phyloP scores from a whole-genome alignment of 2,329 filamentous ascomycete genomes.

The Beauveria pseudobassiana region DNA sequence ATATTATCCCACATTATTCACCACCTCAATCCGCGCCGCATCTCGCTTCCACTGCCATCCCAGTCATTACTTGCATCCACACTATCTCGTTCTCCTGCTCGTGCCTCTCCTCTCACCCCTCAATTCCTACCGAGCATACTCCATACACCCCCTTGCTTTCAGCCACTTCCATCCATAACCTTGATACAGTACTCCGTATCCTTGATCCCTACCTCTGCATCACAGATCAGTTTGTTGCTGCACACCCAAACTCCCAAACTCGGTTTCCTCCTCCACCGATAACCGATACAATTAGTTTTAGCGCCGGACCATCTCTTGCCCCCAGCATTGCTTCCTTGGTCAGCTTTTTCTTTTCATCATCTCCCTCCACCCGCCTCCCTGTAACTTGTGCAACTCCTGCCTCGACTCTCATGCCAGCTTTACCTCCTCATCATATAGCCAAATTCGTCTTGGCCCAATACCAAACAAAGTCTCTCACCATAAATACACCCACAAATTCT shows the following conservation, averaged over 20 bases:
- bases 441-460: not conserved
- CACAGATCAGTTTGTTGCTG: not conserved
- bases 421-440: not conserved
- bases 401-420: not conserved
- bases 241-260: not conserved
- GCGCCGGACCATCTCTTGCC: not conserved
- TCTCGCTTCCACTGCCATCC: not conserved
- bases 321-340: conserved; percentile 8
- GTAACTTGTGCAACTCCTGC: not conserved
- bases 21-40: not conserved
- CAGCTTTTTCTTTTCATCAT: conserved; percentile 6
- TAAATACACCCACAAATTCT: not conserved
- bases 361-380: not conserved
- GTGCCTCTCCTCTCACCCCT: no score
- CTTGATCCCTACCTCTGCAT: not conserved
- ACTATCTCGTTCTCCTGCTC: not conserved
- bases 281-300: conserved; percentile 5
- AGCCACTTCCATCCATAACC: no score
- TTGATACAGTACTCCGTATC: no score
- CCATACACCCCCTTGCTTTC: no score
- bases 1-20: not conserved
- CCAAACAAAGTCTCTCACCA: not conserved
- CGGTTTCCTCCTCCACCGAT: conserved; percentile 2
- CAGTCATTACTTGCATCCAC: not conserved
- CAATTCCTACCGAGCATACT: not conserved